Conservation (phyloP, 2,329 filamentous ascomycete genomes). For the Cercospora sojina region DNA sequence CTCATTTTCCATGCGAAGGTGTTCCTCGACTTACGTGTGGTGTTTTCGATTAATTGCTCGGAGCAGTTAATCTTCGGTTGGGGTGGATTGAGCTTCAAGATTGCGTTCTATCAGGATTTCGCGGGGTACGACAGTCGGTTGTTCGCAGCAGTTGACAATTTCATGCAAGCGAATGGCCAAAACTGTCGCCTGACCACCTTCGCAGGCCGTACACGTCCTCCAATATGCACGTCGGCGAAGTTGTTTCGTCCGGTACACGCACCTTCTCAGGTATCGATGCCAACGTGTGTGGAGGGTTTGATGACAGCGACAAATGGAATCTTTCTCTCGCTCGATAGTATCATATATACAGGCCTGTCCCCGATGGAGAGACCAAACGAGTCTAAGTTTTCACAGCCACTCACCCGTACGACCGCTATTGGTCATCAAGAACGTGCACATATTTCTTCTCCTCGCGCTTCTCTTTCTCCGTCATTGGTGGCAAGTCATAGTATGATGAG, state of each 20-base stretch:
- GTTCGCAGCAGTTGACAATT: too few relatives aligned
- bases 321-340: neutral
- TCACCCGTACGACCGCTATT: constrained; percentile 52
- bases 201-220: too few relatives aligned
- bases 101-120: too few relatives aligned
- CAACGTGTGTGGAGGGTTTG: neutral
- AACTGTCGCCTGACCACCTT: too few relatives aligned
- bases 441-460: constrained; percentile 95
- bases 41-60: too few relatives aligned
- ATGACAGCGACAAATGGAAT: constrained; percentile 2
- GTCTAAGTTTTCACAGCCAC: neutral
- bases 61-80: too few relatives aligned
- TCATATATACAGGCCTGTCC: constrained; percentile 10
- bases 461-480: constrained; percentile 91
- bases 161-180: too few relatives aligned
- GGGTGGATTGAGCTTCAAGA: too few relatives aligned
- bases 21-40: too few relatives aligned
- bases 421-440: constrained; percentile 85
- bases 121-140: too few relatives aligned
- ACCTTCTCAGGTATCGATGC: neutral
- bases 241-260: neutral
- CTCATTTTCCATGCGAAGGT: too few relatives aligned
- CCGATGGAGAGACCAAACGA: neutral
- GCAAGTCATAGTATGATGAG: constrained; percentile 85
- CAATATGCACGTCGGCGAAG: neutral